A percentile compares a stretch with the other conserved stretches of the same genome.
These are phyloP conservation scores for Nannizziopsis barbatae DNA, from an alignment of 2,329 filamentous ascomycete genomes.

Conservation along the genomic window DNA sequence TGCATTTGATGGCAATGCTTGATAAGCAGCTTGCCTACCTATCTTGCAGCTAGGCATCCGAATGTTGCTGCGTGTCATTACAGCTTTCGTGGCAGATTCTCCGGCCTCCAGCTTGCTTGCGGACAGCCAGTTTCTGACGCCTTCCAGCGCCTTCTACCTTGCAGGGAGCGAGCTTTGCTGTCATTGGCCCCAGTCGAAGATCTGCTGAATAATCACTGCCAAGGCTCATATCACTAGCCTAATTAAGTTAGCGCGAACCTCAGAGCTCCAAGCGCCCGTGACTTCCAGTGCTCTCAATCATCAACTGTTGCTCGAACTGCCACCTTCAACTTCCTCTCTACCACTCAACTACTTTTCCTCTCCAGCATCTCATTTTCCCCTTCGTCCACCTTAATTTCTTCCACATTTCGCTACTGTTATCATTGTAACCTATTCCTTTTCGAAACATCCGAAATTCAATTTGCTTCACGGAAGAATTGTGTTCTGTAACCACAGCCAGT, in stretches of 20 bases:
- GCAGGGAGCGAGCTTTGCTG: background rate
- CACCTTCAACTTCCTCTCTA: constrained; percentile 9
- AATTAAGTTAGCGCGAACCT: background rate
- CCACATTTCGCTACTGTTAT: constrained; percentile 1
- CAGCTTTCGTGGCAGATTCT: constrained; percentile 4
- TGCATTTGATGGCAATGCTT: too few relatives aligned
- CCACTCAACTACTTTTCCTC: background rate
- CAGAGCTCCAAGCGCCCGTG: background rate
- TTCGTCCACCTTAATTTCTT: constrained; percentile 7
- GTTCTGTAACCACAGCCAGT: too few relatives aligned
- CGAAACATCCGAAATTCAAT: too few relatives aligned
- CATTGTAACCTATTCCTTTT: too few relatives aligned
- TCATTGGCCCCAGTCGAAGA: constrained; percentile 12
- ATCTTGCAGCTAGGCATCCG: background rate
- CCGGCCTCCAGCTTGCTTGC: background rate
- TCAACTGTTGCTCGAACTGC: constrained; percentile 6
- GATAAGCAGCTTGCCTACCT: background rate
- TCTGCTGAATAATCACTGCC: constrained; percentile 2
- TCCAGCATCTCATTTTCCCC: constrained; percentile 9
- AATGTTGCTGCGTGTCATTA: background rate
- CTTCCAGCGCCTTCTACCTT: constrained; percentile 13
- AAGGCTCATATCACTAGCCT: background rate
- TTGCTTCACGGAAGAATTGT: too few relatives aligned
- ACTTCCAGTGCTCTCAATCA: background rate
- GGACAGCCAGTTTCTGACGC: constrained; percentile 5